Percentiles rank a stretch among this genome's conserved stretches.
These are phyloP conservation scores for Acrocalymma vagum DNA, from an alignment of 2,329 filamentous ascomycete genomes.

Conservation along the genomic window DNA sequence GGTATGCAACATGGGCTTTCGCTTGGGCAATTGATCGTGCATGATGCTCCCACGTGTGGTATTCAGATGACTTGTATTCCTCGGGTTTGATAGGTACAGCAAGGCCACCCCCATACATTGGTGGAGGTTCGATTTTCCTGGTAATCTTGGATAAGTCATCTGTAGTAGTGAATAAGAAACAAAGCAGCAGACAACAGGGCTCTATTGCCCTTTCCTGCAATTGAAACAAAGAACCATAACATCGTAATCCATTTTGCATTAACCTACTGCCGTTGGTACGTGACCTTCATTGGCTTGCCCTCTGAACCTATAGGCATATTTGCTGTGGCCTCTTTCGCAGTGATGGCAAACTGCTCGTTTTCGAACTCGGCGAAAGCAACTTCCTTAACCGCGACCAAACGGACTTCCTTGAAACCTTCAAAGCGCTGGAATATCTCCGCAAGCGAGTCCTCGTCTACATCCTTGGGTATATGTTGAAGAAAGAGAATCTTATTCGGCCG, in stretches of 20 bases:
- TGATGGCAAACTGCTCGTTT: conserved; percentile 85
- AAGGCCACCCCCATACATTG: too few relatives aligned
- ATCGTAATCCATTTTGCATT: conserved; percentile 28
- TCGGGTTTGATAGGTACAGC: background rate
- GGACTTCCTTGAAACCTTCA: conserved; percentile 92
- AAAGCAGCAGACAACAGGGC: conserved; percentile 14
- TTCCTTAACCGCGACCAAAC: conserved; percentile 85
- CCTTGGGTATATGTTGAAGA: conserved; percentile 88
- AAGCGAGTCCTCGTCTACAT: conserved; percentile 82
- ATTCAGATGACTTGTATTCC: too few relatives aligned
- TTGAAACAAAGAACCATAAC: conserved; percentile 35
- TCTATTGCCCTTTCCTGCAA: conserved; percentile 15
- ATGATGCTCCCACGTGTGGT: too few relatives aligned
- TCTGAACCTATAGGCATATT: conserved; percentile 81
- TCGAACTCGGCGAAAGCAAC: conserved; percentile 99
- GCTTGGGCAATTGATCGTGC: background rate
- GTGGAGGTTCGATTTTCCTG: too few relatives aligned
- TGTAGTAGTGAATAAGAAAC: too few relatives aligned
- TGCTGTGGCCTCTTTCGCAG: conserved; percentile 90
- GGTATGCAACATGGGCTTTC: too few relatives aligned
- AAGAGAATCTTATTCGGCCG: conserved; percentile 98
- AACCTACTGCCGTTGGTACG: conserved; percentile 85
- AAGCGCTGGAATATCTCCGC: conserved; percentile 85
- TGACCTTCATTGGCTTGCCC: conserved; percentile 86
- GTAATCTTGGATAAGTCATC: too few relatives aligned